Evolutionary conservation across 1,284 basidiomycete genomes (phyloP).

Genomic region (Apiotrichum brassicae): DNA sequence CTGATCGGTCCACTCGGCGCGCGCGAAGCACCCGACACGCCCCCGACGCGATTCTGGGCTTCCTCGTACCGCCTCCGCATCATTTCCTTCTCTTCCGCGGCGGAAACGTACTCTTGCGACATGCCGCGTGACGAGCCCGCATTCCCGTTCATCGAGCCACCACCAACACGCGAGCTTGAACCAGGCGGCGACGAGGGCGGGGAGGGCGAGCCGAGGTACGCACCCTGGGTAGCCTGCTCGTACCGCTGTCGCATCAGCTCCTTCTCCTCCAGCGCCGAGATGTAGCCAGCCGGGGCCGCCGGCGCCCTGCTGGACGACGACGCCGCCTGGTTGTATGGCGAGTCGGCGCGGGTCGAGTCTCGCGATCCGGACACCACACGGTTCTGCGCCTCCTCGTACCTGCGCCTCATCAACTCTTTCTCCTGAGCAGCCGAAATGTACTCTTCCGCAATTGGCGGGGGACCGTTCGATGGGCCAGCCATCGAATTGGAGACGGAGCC

Average conservation of each 20-base stretch:
- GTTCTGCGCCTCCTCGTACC: slow-evolving; percentile 24
- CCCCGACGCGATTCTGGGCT: slow-evolving; percentile 50
- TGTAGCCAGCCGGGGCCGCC: not conserved
- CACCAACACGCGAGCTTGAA: not conserved
- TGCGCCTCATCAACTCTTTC: slow-evolving; percentile 35
- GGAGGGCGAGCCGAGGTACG: not conserved
- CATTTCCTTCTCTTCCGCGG: slow-evolving; percentile 19
- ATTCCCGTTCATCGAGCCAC: not conserved
- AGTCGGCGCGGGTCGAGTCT: too few species aligned
- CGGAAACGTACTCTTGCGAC: not conserved
- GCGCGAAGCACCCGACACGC: not conserved
- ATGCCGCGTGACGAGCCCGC: not conserved
- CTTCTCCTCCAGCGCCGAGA: slow-evolving; percentile 2
- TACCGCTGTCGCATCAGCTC: slow-evolving; percentile 8
- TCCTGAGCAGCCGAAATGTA: slow-evolving; percentile 20
- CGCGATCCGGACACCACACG: not conserved
- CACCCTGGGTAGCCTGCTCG: slow-evolving; percentile 29
- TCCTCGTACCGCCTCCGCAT: slow-evolving; percentile 20
- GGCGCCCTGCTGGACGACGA: not conserved
- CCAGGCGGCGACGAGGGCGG: not conserved
- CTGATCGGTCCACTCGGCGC: not conserved
- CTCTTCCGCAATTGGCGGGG: not conserved
- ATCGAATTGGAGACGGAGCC: too few species aligned
- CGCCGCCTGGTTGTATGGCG: too few species aligned
- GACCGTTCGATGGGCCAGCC: not conserved